phyloP scores from a whole-genome alignment of 441 rosid species.

The Hura crepitans region DNA sequence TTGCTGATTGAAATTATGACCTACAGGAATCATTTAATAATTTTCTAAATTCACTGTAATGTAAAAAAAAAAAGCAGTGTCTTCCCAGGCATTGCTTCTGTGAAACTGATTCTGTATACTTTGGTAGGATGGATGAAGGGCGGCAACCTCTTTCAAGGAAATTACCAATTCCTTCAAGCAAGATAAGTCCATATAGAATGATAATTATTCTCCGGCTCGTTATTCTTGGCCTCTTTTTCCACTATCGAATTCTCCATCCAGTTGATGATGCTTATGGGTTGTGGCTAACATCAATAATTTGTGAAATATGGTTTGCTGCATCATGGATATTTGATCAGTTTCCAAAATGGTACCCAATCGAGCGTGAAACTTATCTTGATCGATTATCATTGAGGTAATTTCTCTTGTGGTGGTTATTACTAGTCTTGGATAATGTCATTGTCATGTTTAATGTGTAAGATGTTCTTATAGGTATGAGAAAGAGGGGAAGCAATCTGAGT shows the following conservation, averaged over 20 bases:
- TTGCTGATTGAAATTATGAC: not conserved
- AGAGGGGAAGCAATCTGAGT: slow-evolving; percentile 75
- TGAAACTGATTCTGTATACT: slow-evolving; percentile 11
- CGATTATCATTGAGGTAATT: slow-evolving; percentile 60
- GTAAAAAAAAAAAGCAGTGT: too few relatives aligned
- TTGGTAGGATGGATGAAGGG: slow-evolving; percentile 93
- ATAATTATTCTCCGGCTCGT: slow-evolving; percentile 72
- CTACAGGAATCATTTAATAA: not conserved
- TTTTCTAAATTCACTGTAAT: too few relatives aligned
- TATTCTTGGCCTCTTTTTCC: slow-evolving; percentile 80
- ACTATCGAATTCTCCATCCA: slow-evolving; percentile 84
- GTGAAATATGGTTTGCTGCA: slow-evolving; percentile 95
- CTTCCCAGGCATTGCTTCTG: not conserved
- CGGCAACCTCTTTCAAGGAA: slow-evolving; percentile 97
- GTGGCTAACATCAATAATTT: slow-evolving; percentile 89
- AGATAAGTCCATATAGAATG: slow-evolving; percentile 82
- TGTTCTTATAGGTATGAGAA: slow-evolving; percentile 63
- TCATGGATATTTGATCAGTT: slow-evolving; percentile 98
- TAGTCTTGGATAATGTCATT: not conserved
- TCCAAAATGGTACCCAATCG: slow-evolving; percentile 89
- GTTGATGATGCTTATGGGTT: slow-evolving; percentile 76
- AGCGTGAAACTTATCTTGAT: slow-evolving; percentile 91
- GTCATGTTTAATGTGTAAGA: not conserved
- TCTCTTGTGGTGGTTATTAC: not conserved
- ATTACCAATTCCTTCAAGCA: slow-evolving; percentile 78